Percentiles rank a stretch among this genome's conserved stretches.
Evolutionary conservation across 148 eudicot genomes (phyloP).

Genomic region (Vaccinium macrocarpon): DNA sequence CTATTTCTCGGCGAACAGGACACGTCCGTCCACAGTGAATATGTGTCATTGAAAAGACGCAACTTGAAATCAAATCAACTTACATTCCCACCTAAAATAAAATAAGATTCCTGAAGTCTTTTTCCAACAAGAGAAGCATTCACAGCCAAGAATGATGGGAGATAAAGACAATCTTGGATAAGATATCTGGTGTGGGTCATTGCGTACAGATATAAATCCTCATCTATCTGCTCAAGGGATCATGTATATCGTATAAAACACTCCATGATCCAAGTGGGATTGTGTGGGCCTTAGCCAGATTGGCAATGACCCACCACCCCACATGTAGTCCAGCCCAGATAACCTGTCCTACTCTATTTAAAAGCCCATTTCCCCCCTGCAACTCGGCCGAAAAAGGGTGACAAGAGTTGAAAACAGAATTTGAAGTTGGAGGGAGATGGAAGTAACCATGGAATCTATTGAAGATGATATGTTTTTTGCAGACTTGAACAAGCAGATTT

Average conservation of each 20-base stretch:
- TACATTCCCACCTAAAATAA: no score
- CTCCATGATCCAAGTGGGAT: constrained; percentile 4
- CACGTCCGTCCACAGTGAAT: no score
- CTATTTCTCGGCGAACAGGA: no score
- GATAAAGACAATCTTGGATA: no score
- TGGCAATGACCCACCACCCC: constrained; percentile 32
- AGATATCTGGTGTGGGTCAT: no score
- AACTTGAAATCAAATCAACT: no score
- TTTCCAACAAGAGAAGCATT: no score
- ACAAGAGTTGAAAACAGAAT: neutral
- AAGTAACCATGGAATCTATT: constrained; percentile 39
- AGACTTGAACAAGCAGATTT: constrained; percentile 73
- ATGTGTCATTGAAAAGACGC: no score
- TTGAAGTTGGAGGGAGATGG: constrained; percentile 24
- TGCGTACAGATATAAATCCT: no score
- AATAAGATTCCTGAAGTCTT: no score
- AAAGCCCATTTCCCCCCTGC: neutral
- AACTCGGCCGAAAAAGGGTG: neutral
- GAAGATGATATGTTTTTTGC: constrained; percentile 57
- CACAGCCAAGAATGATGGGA: no score
- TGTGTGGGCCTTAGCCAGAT: constrained; percentile 14
- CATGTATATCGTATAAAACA: neutral
- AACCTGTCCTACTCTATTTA: neutral
- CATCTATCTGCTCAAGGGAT: no score
- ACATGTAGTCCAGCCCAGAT: constrained; percentile 16